Evolutionary conservation across 2,329 filamentous ascomycete genomes (phyloP).

Genomic region (Ceratocystis cacaofunesta): DNA sequence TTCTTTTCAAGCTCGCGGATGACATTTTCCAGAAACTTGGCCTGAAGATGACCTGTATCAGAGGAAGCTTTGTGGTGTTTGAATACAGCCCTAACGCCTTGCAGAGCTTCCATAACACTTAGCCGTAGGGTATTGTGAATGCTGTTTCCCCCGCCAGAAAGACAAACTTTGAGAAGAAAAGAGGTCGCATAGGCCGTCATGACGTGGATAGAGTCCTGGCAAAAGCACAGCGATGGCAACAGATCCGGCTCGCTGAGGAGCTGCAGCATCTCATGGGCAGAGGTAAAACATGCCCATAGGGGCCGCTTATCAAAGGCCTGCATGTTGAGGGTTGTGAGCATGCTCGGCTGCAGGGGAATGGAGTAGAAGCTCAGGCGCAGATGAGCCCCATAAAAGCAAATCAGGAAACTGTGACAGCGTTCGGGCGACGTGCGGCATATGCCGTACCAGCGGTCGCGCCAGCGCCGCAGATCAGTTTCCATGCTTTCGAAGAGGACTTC

Average conservation of each 20-base stretch:
- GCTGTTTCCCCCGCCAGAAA: conserved; percentile 11
- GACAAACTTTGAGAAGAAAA: conserved; percentile 25
- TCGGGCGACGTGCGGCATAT: conserved; percentile 17
- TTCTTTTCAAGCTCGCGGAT: conserved; percentile 15
- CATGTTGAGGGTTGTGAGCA: conserved; percentile 20
- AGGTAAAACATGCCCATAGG: conserved; percentile 23
- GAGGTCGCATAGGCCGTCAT: conserved; percentile 30
- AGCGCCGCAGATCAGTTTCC: conserved; percentile 20
- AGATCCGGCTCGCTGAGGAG: conserved; percentile 21
- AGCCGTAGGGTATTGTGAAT: conserved; percentile 15
- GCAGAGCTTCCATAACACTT: conserved; percentile 17
- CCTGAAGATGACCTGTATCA: conserved; percentile 23
- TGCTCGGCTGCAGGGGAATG: conserved; percentile 23
- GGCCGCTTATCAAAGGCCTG: conserved; percentile 21
- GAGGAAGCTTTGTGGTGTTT: conserved; percentile 22
- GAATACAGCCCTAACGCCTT: conserved; percentile 20
- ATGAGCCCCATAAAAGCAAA: conserved; percentile 28
- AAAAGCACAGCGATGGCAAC: conserved; percentile 26
- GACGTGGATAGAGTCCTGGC: conserved; percentile 29
- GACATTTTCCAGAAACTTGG: conserved; percentile 21
- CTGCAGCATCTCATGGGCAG: conserved; percentile 24
- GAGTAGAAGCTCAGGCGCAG: conserved; percentile 27
- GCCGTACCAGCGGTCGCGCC: conserved; percentile 19
- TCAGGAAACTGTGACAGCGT: conserved; percentile 25
- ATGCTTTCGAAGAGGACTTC: conserved; percentile 19